These are phyloP conservation scores for Punica granatum DNA, from an alignment of 345 rosid species.

Conservation along the genomic window DNA sequence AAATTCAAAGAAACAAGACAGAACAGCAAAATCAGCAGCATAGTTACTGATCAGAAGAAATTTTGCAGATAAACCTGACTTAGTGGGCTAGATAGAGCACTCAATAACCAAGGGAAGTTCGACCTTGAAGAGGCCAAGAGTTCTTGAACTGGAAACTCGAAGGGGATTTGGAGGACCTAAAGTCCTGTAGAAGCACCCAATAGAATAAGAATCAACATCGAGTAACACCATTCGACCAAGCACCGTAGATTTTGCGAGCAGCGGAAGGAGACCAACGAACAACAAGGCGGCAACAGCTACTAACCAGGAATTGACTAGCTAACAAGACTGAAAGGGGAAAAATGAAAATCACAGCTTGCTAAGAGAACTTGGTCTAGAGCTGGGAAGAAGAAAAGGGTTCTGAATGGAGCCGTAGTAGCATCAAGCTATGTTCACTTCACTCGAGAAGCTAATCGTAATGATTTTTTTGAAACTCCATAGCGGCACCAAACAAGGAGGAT, in stretches of 20 bases:
- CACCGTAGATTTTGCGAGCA: neutral
- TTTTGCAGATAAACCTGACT: too few species aligned
- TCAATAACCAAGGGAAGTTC: too few species aligned
- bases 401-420: too few species aligned
- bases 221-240: neutral
- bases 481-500: neutral
- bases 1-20: too few species aligned
- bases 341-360: neutral
- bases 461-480: neutral
- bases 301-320: too few species aligned
- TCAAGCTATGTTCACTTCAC: neutral
- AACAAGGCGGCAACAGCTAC: too few species aligned
- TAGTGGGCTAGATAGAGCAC: too few species aligned
- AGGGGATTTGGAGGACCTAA: constrained; percentile 9
- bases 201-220: neutral
- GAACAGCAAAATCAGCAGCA: too few species aligned
- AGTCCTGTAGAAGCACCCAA: constrained; percentile 23
- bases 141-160: constrained; percentile 20
- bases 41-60: too few species aligned
- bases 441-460: neutral
- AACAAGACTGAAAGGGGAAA: too few species aligned
- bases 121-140: too few species aligned
- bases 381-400: neutral
- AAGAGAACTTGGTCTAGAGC: neutral
- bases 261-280: neutral